A percentile compares a stretch with the other conserved stretches of the same genome.
Conservation (phyloP, 2,329 filamentous ascomycete species). For the Cordyceps javanica region DNA sequence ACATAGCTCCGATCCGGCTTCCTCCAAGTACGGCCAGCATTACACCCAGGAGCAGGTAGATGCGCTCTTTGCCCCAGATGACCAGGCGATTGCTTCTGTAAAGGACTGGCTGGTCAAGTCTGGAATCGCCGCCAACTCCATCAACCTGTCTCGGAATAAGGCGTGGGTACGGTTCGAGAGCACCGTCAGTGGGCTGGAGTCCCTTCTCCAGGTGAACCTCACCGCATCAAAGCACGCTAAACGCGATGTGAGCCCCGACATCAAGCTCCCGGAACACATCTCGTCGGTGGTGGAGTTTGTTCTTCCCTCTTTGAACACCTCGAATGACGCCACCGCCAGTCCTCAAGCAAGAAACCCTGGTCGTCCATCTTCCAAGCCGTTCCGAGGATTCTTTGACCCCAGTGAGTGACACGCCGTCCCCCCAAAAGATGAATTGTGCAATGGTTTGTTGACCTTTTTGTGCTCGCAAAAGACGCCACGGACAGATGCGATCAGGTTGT, state of each 20-base stretch:
- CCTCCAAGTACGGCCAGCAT: conserved; percentile 5
- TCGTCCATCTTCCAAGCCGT: not conserved
- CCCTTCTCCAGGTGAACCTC: not conserved
- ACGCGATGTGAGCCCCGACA: conserved; percentile 29
- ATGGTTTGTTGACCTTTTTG: not conserved
- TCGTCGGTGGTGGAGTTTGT: conserved; percentile 33
- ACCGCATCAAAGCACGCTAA: conserved; percentile 18
- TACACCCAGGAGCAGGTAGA: not conserved
- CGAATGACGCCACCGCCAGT: not conserved
- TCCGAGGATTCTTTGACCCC: not conserved
- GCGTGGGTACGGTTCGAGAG: conserved; percentile 26
- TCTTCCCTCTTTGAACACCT: conserved; percentile 20
- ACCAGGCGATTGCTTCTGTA: conserved; percentile 42
- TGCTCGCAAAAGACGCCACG: not conserved
- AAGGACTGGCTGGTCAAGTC: conserved; percentile 45
- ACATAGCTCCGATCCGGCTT: conserved; percentile 3
- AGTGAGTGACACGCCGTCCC: not conserved
- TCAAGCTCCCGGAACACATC: conserved; percentile 29
- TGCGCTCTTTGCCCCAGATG: conserved; percentile 4
- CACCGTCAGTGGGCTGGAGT: conserved; percentile 24
- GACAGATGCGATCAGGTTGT: conserved; percentile 43
- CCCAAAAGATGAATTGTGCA: not conserved
- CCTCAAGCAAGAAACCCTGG: not conserved
- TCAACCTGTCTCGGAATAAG: conserved; percentile 43
- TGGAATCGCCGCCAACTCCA: conserved; percentile 41